phyloP scores from a whole-genome alignment of 805 yeast species.

The Wickerhamomyces queroliae region DNA sequence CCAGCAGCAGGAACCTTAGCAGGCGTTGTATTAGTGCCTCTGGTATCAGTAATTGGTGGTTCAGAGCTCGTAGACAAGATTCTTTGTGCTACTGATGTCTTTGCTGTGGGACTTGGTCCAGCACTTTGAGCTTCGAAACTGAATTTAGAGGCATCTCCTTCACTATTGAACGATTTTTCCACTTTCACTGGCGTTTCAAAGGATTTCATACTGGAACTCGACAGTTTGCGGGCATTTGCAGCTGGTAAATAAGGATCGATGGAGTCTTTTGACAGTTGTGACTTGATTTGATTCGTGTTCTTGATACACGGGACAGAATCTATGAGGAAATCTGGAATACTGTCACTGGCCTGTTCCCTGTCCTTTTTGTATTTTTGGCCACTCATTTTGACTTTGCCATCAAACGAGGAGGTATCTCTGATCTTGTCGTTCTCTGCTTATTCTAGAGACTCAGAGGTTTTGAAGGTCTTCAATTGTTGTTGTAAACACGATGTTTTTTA shows the following conservation, averaged over 20 bases:
- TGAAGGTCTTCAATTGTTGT: too few relatives aligned
- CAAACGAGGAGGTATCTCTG: too few relatives aligned
- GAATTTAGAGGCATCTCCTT: conserved; percentile 13
- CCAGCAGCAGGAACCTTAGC: not conserved
- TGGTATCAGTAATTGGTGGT: not conserved
- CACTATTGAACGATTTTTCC: not conserved
- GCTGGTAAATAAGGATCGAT: conserved; percentile 14
- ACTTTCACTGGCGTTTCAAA: conserved; percentile 4
- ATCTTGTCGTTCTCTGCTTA: too few relatives aligned
- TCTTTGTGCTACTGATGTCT: not conserved
- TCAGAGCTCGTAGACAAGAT: not conserved
- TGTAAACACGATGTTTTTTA: too few relatives aligned
- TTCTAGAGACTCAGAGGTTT: too few relatives aligned
- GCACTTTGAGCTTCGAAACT: conserved; percentile 9
- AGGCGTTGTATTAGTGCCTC: not conserved
- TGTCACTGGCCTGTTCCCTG: conserved; percentile 7
- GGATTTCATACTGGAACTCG: conserved; percentile 8
- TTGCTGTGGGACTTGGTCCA: conserved; percentile 2
- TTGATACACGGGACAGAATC: conserved; percentile 11
- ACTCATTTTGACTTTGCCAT: too few relatives aligned
- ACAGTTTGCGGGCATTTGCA: conserved; percentile 9
- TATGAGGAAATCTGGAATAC: conserved; percentile 15
- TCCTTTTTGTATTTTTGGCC: conserved; percentile 9
- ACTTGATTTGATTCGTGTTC: conserved; percentile 3
- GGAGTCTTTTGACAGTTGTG: conserved; percentile 7